phyloP scores from a whole-genome alignment of 345 rosid species.

The Citrus sp. region DNA sequence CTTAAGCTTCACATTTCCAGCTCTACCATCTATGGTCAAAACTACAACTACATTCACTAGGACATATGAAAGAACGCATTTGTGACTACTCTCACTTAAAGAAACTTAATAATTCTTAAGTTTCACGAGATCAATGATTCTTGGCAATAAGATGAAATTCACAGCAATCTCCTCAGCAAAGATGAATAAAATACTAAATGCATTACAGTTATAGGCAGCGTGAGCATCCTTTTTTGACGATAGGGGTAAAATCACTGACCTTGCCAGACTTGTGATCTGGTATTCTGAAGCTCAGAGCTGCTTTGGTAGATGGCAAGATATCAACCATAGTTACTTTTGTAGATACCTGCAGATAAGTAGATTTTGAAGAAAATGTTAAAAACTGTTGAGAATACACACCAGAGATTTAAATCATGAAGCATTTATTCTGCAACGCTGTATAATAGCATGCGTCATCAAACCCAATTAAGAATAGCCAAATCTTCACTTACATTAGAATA shows the following conservation, averaged over 20 bases:
- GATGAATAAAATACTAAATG: neutral
- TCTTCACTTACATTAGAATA: slow-evolving; percentile 55
- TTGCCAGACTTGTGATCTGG: slow-evolving; percentile 95
- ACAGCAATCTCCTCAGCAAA: neutral
- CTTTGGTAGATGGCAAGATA: slow-evolving; percentile 54
- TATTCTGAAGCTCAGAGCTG: slow-evolving; percentile 57
- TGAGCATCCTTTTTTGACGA: neutral
- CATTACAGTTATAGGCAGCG: neutral
- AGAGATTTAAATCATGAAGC: neutral
- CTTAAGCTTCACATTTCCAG: neutral
- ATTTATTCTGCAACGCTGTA: neutral
- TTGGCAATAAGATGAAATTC: neutral
- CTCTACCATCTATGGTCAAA: neutral
- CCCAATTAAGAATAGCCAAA: neutral
- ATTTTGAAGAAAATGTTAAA: neutral
- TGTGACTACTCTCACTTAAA: neutral
- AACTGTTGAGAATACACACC: neutral
- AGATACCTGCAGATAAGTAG: slow-evolving; percentile 44
- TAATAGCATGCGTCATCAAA: neutral
- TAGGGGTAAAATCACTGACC: slow-evolving; percentile 44
- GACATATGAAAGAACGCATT: neutral
- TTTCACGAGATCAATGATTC: neutral
- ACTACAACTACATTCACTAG: neutral
- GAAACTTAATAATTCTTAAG: neutral
- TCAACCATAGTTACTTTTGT: slow-evolving; percentile 68